Conservation (phyloP, 805 yeast species). For the Lachancea mirantina region DNA sequence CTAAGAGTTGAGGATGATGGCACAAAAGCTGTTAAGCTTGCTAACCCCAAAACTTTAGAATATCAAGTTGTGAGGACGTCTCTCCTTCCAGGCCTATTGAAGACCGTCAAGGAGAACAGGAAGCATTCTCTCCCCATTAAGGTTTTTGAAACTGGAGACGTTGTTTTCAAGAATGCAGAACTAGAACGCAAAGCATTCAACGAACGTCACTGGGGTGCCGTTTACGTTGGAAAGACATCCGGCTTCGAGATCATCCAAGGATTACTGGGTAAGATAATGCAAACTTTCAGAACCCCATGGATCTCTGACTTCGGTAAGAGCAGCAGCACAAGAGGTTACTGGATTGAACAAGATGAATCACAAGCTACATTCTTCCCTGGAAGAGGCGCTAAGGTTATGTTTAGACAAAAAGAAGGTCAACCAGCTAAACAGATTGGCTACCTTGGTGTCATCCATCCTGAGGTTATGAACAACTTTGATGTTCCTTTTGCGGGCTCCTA, state of each 20-base stretch:
- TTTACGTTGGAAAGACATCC: slow-evolving; percentile 88
- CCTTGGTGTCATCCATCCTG: slow-evolving; percentile 94
- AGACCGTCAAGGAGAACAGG: slow-evolving; percentile 93
- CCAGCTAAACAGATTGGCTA: slow-evolving; percentile 61
- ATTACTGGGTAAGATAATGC: slow-evolving; percentile 88
- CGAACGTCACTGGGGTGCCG: slow-evolving; percentile 92
- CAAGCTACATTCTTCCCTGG: slow-evolving; percentile 89
- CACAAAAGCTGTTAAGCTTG: slow-evolving; percentile 79
- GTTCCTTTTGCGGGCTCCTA: slow-evolving; percentile 89
- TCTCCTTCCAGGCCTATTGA: slow-evolving; percentile 86
- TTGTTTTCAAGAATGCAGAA: slow-evolving; percentile 72
- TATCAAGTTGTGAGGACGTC: slow-evolving; percentile 97
- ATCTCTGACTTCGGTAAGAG: slow-evolving; percentile 43
- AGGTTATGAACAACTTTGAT: slow-evolving; percentile 78
- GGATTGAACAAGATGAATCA: slow-evolving; percentile 67
- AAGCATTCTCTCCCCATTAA: slow-evolving; percentile 90
- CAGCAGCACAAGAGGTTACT: slow-evolving; percentile 65
- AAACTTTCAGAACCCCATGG: slow-evolving; percentile 88
- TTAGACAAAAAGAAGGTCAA: slow-evolving; percentile 56
- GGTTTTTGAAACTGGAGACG: slow-evolving; percentile 94
- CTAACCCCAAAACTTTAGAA: slow-evolving; percentile 93
- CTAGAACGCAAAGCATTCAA: slow-evolving; percentile 86
- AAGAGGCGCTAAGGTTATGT: slow-evolving; percentile 85
- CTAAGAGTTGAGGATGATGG: slow-evolving; percentile 67
- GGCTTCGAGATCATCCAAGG: slow-evolving; percentile 96